Evolutionary conservation across 257 asterid genomes (phyloP).

Genomic region (Solanum virginianum): DNA sequence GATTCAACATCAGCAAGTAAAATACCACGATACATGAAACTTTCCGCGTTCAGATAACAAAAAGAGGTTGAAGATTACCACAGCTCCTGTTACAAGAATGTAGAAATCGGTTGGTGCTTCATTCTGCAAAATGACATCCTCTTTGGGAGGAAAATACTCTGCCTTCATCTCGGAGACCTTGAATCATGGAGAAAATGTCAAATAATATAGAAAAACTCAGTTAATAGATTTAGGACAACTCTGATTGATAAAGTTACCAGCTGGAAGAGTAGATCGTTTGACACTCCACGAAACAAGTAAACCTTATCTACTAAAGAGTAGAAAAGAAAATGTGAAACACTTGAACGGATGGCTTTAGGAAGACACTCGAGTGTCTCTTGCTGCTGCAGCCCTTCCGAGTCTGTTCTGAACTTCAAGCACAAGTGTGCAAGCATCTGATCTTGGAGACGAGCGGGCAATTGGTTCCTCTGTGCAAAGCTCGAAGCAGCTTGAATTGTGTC

Average conservation of each 20-base stretch:
- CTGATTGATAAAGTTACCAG: conserved; percentile 9
- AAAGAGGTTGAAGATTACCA: conserved; percentile 12
- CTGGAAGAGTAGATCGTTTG: conserved; percentile 27
- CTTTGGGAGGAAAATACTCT: conserved; percentile 39
- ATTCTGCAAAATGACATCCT: conserved; percentile 35
- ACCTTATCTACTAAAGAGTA: conserved; percentile 21
- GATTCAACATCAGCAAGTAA: neutral
- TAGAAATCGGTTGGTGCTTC: conserved; percentile 45
- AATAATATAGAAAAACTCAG: neutral
- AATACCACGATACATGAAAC: neutral
- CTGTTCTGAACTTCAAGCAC: conserved; percentile 30
- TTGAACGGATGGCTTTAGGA: conserved; percentile 32
- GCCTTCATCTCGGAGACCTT: conserved; percentile 48
- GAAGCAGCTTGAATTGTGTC: conserved; percentile 33
- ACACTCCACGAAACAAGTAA: conserved; percentile 23
- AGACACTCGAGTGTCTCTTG: conserved; percentile 30
- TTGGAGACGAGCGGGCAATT: conserved; percentile 23
- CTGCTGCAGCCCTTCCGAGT: conserved; percentile 28
- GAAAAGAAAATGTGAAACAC: conserved; percentile 26
- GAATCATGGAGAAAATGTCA: neutral
- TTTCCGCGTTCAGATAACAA: neutral
- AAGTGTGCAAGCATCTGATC: conserved; percentile 38
- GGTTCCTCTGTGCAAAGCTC: conserved; percentile 26
- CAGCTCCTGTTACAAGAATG: conserved; percentile 36
- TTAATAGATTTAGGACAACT: neutral